Percentiles rank a stretch among this genome's conserved stretches.
phyloP scores from a whole-genome alignment of 2,329 filamentous ascomycete species.

The Phaeosphaeria sp. region DNA sequence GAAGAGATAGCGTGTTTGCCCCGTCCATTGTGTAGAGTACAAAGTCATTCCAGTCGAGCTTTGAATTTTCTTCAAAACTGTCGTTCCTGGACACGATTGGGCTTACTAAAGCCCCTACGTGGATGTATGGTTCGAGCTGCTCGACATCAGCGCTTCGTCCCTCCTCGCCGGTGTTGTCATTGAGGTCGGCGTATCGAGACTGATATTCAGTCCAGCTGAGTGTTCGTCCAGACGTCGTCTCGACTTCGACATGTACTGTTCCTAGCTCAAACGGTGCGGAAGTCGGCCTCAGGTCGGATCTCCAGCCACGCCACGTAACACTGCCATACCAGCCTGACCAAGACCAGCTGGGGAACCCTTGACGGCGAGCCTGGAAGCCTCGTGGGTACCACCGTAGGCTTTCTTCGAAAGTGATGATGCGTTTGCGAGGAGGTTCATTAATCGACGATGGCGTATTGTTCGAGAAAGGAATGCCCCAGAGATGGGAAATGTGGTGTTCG shows the following conservation, averaged over 20 bases:
- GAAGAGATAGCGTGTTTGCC: no score
- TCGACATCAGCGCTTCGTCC: not conserved
- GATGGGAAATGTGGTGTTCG: not conserved
- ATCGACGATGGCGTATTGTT: not conserved
- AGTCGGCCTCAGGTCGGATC: not conserved
- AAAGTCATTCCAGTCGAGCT: no score
- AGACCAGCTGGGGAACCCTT: slow-evolving; percentile 7
- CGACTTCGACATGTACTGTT: not conserved
- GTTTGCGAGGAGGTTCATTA: not conserved
- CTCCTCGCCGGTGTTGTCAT: not conserved
- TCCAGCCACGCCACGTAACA: not conserved
- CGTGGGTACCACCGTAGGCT: not conserved
- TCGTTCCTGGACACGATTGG: not conserved
- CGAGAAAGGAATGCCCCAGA: slow-evolving; percentile 1
- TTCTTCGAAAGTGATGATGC: not conserved
- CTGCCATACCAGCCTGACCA: not conserved
- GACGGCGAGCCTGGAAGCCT: not conserved
- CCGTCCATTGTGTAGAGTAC: no score
- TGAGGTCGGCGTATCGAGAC: not conserved
- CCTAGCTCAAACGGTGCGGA: not conserved
- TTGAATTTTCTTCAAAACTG: no score
- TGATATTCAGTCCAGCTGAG: not conserved
- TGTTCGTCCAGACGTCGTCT: not conserved
- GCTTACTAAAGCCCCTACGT: not conserved
- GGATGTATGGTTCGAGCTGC: not conserved